These are phyloP conservation scores for Lactifluus rugatus DNA, from an alignment of 768 basidiomycete genomes.

Conservation along the genomic window DNA sequence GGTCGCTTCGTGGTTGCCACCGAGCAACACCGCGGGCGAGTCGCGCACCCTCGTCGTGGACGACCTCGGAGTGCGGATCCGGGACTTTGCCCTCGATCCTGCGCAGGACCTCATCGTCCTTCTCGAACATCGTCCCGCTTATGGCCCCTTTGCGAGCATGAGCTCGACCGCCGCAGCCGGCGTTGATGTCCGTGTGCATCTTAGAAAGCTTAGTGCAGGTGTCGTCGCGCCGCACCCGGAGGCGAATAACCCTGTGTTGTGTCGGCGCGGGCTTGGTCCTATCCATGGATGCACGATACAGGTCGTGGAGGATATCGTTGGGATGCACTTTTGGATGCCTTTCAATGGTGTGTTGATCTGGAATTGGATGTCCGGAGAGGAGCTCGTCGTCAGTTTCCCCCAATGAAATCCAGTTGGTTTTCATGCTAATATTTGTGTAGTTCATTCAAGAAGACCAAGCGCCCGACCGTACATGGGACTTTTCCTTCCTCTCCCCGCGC, in stretches of 20 bases:
- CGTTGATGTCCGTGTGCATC: constrained; percentile 28
- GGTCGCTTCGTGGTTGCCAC: constrained; percentile 25
- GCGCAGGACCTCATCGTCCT: constrained; percentile 49
- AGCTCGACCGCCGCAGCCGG: neutral
- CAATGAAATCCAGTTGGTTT: too few relatives aligned
- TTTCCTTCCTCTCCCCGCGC: too few relatives aligned
- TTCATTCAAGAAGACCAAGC: too few relatives aligned
- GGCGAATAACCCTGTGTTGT: constrained; percentile 32
- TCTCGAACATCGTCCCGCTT: constrained; percentile 21
- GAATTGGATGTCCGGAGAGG: too few relatives aligned
- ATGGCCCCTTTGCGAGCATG: neutral
- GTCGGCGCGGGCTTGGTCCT: too few relatives aligned
- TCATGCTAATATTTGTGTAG: too few relatives aligned
- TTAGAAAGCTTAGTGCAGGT: constrained; percentile 34
- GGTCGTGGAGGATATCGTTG: constrained; percentile 46
- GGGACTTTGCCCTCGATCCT: constrained; percentile 57
- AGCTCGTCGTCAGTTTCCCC: constrained; percentile 39
- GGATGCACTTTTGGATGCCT: constrained; percentile 33
- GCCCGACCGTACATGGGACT: too few relatives aligned
- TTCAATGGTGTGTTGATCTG: constrained; percentile 35
- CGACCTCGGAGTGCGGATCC: constrained; percentile 33
- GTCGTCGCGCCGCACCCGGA: constrained; percentile 32
- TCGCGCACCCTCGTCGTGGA: constrained; percentile 23
- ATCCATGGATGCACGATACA: too few relatives aligned
- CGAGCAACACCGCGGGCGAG: constrained; percentile 6